Evolutionary conservation across 2,329 filamentous ascomycete species (phyloP).

Genomic region (Fusarium paranaense): DNA sequence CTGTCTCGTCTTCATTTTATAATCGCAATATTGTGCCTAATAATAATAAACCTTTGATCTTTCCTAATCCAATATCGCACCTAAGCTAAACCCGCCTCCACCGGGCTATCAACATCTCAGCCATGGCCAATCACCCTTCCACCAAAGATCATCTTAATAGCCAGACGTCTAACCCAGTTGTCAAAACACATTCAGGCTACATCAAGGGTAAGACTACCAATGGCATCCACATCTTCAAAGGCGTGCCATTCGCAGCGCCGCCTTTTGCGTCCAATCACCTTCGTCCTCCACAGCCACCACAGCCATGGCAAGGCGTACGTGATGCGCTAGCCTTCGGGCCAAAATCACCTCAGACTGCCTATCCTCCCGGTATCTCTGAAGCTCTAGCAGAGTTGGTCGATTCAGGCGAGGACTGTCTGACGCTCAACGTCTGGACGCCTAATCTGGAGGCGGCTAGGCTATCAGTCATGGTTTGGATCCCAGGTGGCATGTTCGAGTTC

Average conservation of each 20-base stretch:
- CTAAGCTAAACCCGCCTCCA: neutral
- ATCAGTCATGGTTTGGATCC: conserved; percentile 11
- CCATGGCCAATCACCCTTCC: neutral
- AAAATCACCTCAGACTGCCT: neutral
- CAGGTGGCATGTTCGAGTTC: conserved; percentile 4
- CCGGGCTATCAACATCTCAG: neutral
- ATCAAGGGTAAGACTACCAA: neutral
- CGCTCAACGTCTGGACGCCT: conserved; percentile 10
- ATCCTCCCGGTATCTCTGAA: neutral
- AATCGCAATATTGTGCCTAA: neutral
- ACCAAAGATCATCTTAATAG: neutral
- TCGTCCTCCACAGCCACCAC: neutral
- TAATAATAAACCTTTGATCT: neutral
- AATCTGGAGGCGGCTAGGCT: neutral
- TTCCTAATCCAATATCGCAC: neutral
- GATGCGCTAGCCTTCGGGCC: neutral
- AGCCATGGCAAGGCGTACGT: neutral
- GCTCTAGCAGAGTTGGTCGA: neutral
- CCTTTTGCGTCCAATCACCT: neutral
- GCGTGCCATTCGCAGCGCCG: neutral
- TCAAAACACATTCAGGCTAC: neutral
- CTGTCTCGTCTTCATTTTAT: neutral
- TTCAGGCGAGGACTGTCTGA: conserved; percentile 8
- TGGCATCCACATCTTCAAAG: neutral
- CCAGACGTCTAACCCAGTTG: neutral